Evolutionary conservation across 2,329 filamentous ascomycete species (phyloP).

Genomic region (Saccharata proteae): DNA sequence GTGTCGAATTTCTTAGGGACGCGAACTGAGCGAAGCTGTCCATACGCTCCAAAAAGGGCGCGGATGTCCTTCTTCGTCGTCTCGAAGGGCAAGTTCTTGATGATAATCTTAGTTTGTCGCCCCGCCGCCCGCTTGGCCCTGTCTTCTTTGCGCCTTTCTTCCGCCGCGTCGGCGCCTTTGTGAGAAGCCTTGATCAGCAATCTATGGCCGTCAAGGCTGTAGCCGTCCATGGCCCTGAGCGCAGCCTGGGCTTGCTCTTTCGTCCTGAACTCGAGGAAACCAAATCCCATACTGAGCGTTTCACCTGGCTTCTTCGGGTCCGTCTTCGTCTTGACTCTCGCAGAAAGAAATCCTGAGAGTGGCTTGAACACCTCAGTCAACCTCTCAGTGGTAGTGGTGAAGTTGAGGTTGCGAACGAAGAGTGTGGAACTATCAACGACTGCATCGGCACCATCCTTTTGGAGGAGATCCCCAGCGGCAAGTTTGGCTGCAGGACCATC

Average conservation of each 20-base stretch:
- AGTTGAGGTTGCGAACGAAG: conserved; percentile 90
- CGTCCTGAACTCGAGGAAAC: conserved; percentile 78
- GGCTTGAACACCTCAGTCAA: conserved; percentile 68
- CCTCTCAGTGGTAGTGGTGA: conserved; percentile 66
- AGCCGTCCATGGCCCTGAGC: conserved; percentile 73
- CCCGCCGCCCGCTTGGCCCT: conserved; percentile 66
- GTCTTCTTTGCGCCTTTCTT: conserved; percentile 74
- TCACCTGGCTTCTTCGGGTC: conserved; percentile 86
- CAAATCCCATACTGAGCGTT: conserved; percentile 91
- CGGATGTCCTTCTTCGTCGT: conserved; percentile 86
- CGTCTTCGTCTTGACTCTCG: conserved; percentile 81
- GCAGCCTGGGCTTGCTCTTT: conserved; percentile 71
- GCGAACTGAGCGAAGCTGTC: conserved; percentile 81
- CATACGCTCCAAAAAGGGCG: conserved; percentile 76
- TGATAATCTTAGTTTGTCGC: conserved; percentile 80
- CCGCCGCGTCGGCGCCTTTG: conserved; percentile 74
- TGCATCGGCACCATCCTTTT: conserved; percentile 42
- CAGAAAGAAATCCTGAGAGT: conserved; percentile 78
- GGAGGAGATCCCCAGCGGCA: conserved; percentile 57
- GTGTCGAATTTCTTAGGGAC: conserved; percentile 92
- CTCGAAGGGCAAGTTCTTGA: conserved; percentile 98
- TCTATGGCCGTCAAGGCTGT: conserved; percentile 75
- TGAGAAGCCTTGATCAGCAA: conserved; percentile 78
- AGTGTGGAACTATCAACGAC: conserved; percentile 61
- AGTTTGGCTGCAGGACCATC: conserved; percentile 37